phyloP scores from a whole-genome alignment of 2,329 filamentous ascomycete species.

The Blastomyces parvus region DNA sequence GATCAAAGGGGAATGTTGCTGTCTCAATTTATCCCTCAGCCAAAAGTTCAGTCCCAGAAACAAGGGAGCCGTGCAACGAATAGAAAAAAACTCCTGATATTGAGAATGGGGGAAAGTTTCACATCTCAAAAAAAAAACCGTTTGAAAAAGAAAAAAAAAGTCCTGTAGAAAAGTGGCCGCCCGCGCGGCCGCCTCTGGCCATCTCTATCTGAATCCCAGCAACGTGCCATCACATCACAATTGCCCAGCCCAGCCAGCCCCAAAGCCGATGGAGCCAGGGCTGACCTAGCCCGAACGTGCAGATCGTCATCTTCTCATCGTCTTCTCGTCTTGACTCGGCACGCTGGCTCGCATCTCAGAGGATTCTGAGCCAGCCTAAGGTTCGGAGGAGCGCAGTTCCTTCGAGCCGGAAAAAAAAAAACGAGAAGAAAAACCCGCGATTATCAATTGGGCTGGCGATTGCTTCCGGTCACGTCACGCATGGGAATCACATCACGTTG shows the following conservation, averaged over 20 bases:
- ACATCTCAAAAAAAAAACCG: not conserved
- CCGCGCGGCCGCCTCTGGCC: not conserved
- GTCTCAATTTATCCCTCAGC: not conserved
- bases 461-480: not conserved
- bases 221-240: not conserved
- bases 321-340: not conserved
- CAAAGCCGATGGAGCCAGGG: not conserved
- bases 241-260: not conserved
- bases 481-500: not conserved
- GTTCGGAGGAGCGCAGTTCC: not conserved
- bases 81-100: not conserved
- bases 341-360: not conserved
- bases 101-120: not conserved
- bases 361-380: not conserved
- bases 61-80: not conserved
- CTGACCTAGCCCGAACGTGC: not conserved
- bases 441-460: not conserved
- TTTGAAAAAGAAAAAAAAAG: not conserved
- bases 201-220: not conserved
- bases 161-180: not conserved
- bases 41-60: not conserved
- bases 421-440: not conserved
- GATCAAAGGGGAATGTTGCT: not conserved
- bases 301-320: not conserved
- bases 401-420: not conserved